phyloP scores from a whole-genome alignment of 2,329 filamentous ascomycete species.

The Curvularia spicifera region DNA sequence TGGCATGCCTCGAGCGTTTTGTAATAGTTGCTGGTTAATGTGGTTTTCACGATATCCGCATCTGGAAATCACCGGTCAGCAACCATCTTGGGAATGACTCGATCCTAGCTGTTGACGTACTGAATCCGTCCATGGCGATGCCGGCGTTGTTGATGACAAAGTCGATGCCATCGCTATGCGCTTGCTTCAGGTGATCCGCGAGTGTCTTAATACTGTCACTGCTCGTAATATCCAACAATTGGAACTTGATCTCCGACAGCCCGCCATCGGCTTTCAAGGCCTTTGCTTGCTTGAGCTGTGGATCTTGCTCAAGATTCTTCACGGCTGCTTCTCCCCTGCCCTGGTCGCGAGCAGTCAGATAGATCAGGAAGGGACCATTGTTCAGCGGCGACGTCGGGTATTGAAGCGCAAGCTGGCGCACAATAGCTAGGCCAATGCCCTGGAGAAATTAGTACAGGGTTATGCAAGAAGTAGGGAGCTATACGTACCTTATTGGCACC shows the following conservation, averaged over 20 bases:
- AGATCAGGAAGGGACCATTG: slow-evolving; percentile 58
- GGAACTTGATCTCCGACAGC: slow-evolving; percentile 56
- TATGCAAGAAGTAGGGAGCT: background rate
- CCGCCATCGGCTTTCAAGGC: slow-evolving; percentile 49
- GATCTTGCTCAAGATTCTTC: slow-evolving; percentile 52
- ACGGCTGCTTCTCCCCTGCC: slow-evolving; percentile 57
- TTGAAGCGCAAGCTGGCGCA: slow-evolving; percentile 61
- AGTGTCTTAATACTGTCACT: slow-evolving; percentile 54
- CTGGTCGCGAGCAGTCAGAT: slow-evolving; percentile 60
- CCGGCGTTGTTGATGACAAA: slow-evolving; percentile 63
- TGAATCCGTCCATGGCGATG: slow-evolving; percentile 56
- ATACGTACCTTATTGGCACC: slow-evolving; percentile 59
- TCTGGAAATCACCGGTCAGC: slow-evolving; percentile 36
- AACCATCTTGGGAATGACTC: background rate
- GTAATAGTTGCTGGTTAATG: slow-evolving; percentile 61
- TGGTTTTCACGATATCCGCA: slow-evolving; percentile 56
- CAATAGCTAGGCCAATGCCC: slow-evolving; percentile 58
- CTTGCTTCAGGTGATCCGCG: slow-evolving; percentile 50
- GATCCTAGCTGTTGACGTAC: slow-evolving; percentile 27
- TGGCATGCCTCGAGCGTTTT: slow-evolving; percentile 57
- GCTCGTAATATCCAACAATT: slow-evolving; percentile 57
- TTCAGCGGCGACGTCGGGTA: slow-evolving; percentile 59
- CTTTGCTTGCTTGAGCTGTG: slow-evolving; percentile 55
- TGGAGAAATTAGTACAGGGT: slow-evolving; percentile 20
- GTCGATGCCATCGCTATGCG: slow-evolving; percentile 59